A percentile compares a stretch with the other conserved stretches of the same genome.
These are phyloP conservation scores for Saxophila tyrrhenica DNA, from an alignment of 495 filamentous ascomycete species.

Conservation along the genomic window DNA sequence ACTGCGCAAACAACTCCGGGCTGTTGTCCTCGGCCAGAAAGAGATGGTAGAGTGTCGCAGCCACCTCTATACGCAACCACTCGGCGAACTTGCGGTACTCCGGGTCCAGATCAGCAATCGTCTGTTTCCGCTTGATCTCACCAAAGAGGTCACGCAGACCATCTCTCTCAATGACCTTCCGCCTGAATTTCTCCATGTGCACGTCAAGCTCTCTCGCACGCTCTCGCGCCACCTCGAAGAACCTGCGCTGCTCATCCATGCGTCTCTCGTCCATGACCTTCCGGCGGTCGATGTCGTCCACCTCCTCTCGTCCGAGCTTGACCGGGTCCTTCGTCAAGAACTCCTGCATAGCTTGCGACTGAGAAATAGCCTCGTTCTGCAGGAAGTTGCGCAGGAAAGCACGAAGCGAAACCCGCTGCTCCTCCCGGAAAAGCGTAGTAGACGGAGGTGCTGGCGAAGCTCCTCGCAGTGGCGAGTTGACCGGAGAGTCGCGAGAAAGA, in stretches of 20 bases:
- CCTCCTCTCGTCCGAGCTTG: conserved; percentile 66
- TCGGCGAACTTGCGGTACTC: conserved; percentile 98
- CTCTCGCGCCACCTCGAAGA: conserved; percentile 89
- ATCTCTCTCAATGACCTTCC: conserved; percentile 69
- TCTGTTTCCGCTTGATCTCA: conserved; percentile 80
- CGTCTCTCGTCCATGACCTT: conserved; percentile 79
- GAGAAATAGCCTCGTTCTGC: conserved; percentile 70
- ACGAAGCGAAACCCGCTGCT: conserved; percentile 80
- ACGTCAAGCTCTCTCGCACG: conserved; percentile 87
- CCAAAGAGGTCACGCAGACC: conserved; percentile 86
- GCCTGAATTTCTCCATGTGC: conserved; percentile 84
- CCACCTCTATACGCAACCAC: conserved; percentile 95
- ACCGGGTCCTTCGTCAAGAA: conserved; percentile 66
- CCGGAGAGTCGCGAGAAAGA: conserved; percentile 33
- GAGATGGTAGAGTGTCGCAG: conserved; percentile 90
- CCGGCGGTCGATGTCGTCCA: conserved; percentile 61
- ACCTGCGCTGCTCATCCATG: conserved; percentile 80
- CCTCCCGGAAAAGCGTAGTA: conserved; percentile 65
- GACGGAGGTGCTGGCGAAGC: not conserved
- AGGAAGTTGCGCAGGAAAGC: conserved; percentile 78
- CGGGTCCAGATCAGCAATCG: conserved; percentile 73
- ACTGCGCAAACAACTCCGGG: conserved; percentile 86
- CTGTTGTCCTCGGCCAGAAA: conserved; percentile 98
- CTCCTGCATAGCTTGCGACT: conserved; percentile 66
- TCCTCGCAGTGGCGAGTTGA: not conserved